Evolutionary conservation across 805 yeast species (phyloP).

Genomic region (Phaffomyces opuntiae): DNA sequence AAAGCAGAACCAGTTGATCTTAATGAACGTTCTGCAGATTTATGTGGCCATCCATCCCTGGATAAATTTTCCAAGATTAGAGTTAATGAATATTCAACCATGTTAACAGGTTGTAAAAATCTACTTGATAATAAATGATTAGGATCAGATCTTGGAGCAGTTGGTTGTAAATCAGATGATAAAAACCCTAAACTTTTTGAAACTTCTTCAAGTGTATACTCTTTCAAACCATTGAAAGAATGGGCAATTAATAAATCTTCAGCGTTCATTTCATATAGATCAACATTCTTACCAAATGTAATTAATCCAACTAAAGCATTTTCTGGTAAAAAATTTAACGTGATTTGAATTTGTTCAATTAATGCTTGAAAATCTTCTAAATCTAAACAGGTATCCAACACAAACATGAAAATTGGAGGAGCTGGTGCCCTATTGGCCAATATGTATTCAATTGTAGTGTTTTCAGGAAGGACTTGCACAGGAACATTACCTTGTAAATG

Average conservation of each 20-base stretch:
- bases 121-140: slow-evolving; percentile 3
- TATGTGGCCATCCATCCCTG: slow-evolving; percentile 43
- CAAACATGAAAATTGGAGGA: slow-evolving; percentile 40
- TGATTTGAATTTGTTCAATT: slow-evolving; percentile 40
- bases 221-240: slow-evolving; percentile 51
- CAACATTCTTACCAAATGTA: slow-evolving; percentile 54
- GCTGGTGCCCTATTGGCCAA: slow-evolving; percentile 27
- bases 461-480: slow-evolving; percentile 9
- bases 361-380: slow-evolving; percentile 44
- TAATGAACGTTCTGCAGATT: slow-evolving; percentile 38
- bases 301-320: slow-evolving; percentile 51
- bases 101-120: slow-evolving; percentile 15
- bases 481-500: slow-evolving; percentile 23
- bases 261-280: slow-evolving; percentile 44
- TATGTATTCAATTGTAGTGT: slow-evolving; percentile 46
- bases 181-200: slow-evolving; percentile 39
- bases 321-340: slow-evolving; percentile 45
- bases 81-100: slow-evolving; percentile 42
- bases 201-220: slow-evolving; percentile 41
- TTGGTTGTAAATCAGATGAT: slow-evolving; percentile 25
- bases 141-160: slow-evolving; percentile 3
- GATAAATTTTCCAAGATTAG: slow-evolving; percentile 41
- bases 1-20: slow-evolving; percentile 59
- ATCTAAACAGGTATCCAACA: slow-evolving; percentile 51
- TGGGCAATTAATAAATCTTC: slow-evolving; percentile 28